Base-by-base conservation (phyloP, 345 rosid species). In the Sisymbrium altissimum region DNA sequence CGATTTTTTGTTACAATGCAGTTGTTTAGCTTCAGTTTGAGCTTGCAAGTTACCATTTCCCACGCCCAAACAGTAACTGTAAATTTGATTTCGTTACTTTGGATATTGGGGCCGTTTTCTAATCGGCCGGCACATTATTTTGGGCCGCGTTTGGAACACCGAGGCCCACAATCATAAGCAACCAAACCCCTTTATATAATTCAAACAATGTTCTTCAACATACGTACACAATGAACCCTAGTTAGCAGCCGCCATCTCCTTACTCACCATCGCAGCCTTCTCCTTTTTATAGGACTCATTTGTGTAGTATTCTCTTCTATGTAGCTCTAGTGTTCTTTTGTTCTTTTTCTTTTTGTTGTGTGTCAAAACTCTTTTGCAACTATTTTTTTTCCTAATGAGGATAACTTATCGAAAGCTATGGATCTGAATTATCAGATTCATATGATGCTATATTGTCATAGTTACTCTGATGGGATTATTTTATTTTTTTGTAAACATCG, bases 381-480 rank as follows among this genome's bases (percentile, higher is more conserved):
- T 9, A 0, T 21, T 50, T 3, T 6, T 14, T 2, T 53, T 76
- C 79, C 79, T 63, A 23, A 55, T 76, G 79, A 76, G 49, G 79
- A 76, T 62, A 13, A 69, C 66, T 25, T 17, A 63, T 12, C 6
- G 7, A 63, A 76, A 63, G 79, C 79, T 69, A 76, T 76, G 79
- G 79, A 54, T 76, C 35, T 48, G 43, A 52, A 5, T 58, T 0
- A 62, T 40, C 64, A n/a, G 29, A 61, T 61, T 14, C 74, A 70
- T 70, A 63, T 76, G 79, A 33, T 36, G 79, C 79, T 69, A 45
- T 63, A 35, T 35, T 76, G 79, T 76, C 79, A 76, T 76, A 76
- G 79, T 76, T 76, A 76, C 79, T 76, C 79, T 76, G 75, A 76
- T 63, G 75, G 79, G 75, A 19, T 49, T 41, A 2, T 15, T 1